Percentiles rank a stretch among this genome's conserved stretches.
Evolutionary conservation across 176 grass and related monocot genomes (phyloP).

Genomic region (Eremochloa ophiuroides): DNA sequence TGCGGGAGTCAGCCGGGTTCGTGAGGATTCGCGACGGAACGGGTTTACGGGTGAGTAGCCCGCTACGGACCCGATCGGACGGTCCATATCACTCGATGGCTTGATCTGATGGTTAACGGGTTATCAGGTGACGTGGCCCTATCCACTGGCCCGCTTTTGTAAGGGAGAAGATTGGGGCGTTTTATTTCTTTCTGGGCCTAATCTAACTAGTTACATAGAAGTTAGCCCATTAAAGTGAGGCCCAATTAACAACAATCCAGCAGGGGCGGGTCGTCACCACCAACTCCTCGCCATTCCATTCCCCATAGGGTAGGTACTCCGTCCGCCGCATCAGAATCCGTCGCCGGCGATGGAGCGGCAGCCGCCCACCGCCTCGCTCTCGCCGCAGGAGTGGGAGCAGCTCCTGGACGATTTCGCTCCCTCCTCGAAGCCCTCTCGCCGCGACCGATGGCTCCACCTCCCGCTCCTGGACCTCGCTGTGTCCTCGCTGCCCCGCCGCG

Average conservation of each 20-base stretch:
- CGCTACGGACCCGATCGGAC: no score
- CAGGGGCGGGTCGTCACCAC: neutral
- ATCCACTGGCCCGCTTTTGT: no score
- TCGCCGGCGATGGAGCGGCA: constrained; percentile 60
- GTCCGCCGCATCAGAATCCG: neutral
- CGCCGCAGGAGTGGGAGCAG: constrained; percentile 63
- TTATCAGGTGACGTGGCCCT: no score
- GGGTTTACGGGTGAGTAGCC: no score
- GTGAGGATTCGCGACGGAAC: no score
- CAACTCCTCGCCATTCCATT: neutral
- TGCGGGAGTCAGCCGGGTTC: no score
- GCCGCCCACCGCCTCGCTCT: constrained; percentile 33
- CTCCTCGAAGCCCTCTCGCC: constrained; percentile 29
- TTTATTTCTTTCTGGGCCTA: no score
- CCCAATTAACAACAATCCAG: neutral
- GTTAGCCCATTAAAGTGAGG: neutral
- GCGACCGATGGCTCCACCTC: constrained; percentile 54
- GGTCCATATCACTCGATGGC: no score
- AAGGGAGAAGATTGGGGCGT: no score
- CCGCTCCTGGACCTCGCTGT: constrained; percentile 75
- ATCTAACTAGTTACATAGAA: no score
- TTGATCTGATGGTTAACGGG: no score
- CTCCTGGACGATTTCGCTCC: constrained; percentile 68
- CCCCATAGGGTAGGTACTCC: no score
- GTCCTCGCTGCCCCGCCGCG: constrained; percentile 74